Conservation (phyloP, 2,329 filamentous ascomycete species). For the Apiospora aurea region DNA sequence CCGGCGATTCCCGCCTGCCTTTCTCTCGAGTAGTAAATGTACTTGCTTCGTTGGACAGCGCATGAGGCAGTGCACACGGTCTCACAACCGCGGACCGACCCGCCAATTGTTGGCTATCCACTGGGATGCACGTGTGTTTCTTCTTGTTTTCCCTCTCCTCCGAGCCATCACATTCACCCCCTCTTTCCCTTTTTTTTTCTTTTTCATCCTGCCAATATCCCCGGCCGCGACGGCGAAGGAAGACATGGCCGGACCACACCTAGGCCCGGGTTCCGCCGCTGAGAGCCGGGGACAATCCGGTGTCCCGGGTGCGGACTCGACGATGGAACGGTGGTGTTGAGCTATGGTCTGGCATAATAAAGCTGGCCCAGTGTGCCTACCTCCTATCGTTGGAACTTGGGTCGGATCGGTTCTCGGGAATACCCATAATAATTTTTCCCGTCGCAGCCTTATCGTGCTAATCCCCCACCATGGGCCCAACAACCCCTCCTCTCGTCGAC, state of each 20-base stretch:
- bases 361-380: background rate
- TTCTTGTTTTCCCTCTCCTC: background rate
- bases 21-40: no score
- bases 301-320: background rate
- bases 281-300: background rate
- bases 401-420: background rate
- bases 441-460: background rate
- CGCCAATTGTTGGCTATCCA: background rate
- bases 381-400: no score
- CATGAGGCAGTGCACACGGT: conserved; percentile 6
- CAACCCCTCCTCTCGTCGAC: conserved; percentile 1
- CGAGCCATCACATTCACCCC: background rate
- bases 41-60: background rate
- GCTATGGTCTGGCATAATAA: background rate
- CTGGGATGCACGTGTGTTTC: background rate
- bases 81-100: background rate
- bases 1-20: background rate
- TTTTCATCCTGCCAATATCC: background rate
- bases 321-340: background rate
- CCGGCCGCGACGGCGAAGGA: background rate
- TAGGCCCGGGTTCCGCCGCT: background rate
- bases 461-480: background rate
- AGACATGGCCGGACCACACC: background rate
- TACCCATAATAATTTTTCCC: background rate
- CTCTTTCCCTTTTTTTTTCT: background rate